These are phyloP conservation scores for Globisporangium ultimum DNA, from an alignment of 352 stramenopile species.

Conservation along the genomic window DNA sequence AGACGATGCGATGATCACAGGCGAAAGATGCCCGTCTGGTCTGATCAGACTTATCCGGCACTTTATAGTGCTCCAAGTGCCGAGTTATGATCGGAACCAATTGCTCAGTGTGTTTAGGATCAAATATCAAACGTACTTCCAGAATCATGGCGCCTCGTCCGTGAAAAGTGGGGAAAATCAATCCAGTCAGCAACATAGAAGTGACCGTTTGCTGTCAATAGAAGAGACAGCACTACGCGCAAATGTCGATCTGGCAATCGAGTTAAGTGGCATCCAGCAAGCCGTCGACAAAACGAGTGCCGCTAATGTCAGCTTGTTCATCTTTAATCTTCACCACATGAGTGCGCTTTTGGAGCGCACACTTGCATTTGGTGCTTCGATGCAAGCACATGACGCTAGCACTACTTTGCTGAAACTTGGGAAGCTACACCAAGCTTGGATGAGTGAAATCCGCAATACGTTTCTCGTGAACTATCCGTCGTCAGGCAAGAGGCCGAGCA, in stretches of 20 bases:
- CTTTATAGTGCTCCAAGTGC: constrained; percentile 43
- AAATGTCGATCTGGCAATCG: constrained; percentile 42
- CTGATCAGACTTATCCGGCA: constrained; percentile 39
- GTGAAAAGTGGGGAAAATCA: not conserved
- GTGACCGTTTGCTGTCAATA: constrained; percentile 24
- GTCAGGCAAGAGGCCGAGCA: not conserved
- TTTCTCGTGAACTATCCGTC: constrained; percentile 32
- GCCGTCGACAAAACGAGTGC: constrained; percentile 7
- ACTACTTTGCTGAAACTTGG: constrained; percentile 45
- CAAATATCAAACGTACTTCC: constrained; percentile 37
- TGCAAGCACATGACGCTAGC: constrained; percentile 6
- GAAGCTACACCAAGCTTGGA: constrained; percentile 60
- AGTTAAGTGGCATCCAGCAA: constrained; percentile 38
- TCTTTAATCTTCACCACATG: constrained; percentile 58
- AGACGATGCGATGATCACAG: not conserved
- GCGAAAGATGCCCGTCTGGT: not conserved
- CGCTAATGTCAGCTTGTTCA: constrained; percentile 13
- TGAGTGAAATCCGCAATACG: constrained; percentile 44
- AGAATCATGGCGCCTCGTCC: not conserved
- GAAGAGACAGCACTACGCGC: constrained; percentile 51
- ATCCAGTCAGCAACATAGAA: not conserved
- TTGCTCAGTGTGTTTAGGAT: constrained; percentile 46
- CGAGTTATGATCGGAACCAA: constrained; percentile 39
- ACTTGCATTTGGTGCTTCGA: constrained; percentile 22
- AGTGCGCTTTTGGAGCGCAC: constrained; percentile 33